These are phyloP conservation scores for Elsinoe fawcettii DNA, from an alignment of 2,329 filamentous ascomycete species.

Conservation along the genomic window DNA sequence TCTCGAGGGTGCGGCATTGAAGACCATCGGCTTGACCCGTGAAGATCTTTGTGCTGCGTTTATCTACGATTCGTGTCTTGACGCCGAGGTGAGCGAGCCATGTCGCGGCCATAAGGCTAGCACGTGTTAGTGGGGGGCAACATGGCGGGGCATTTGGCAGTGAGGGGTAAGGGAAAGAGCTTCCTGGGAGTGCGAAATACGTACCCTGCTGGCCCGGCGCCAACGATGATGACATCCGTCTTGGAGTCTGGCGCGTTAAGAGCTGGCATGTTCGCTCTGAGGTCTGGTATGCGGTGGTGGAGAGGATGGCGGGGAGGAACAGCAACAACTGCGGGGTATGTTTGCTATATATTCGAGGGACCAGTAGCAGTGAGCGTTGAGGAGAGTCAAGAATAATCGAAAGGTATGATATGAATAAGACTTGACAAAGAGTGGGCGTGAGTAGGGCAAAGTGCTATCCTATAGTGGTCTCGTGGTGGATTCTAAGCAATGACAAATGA, in stretches of 20 bases:
- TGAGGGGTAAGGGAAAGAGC: background rate
- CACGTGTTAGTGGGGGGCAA: background rate
- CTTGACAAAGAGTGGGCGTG: background rate
- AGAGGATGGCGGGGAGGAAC: background rate
- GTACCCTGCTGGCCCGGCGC: conserved; percentile 40
- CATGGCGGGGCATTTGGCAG: background rate
- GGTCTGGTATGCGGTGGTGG: background rate
- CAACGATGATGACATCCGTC: conserved; percentile 35
- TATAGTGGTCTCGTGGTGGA: background rate
- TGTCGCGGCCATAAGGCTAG: conserved; percentile 40
- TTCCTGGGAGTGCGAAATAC: background rate
- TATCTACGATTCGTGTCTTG: conserved; percentile 42
- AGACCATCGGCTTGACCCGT: conserved; percentile 46
- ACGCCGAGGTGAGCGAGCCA: conserved; percentile 44
- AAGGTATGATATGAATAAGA: background rate
- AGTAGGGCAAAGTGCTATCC: background rate
- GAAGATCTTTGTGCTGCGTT: conserved; percentile 33
- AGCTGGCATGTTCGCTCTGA: background rate
- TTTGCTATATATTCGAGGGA: background rate
- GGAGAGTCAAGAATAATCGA: background rate
- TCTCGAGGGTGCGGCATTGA: conserved; percentile 61
- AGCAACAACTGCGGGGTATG: background rate
- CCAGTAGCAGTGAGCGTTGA: background rate
- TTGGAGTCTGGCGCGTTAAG: conserved; percentile 5
- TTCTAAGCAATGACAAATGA: conserved; percentile 13